phyloP scores from a whole-genome alignment of 805 yeast species.

The Cyberlindnera lachancei region DNA sequence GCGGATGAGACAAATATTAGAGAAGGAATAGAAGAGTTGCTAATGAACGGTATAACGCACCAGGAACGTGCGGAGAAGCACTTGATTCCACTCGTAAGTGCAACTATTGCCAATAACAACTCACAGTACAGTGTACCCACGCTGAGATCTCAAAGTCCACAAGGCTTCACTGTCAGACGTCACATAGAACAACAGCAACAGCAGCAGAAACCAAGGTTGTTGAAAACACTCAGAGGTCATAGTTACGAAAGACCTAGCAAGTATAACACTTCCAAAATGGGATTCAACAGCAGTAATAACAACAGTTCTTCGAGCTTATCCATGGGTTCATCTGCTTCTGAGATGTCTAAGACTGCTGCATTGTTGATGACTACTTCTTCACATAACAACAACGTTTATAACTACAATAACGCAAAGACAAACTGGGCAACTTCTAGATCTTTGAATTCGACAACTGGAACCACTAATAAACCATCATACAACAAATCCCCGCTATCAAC shows the following conservation, averaged over 20 bases:
- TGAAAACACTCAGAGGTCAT: too few relatives aligned
- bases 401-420: too few relatives aligned
- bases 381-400: not conserved
- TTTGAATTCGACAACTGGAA: too few relatives aligned
- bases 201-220: constrained; percentile 20
- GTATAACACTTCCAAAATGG: too few relatives aligned
- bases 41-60: constrained; percentile 27
- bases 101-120: too few relatives aligned
- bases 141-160: constrained; percentile 17
- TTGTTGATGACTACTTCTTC: constrained; percentile 5
- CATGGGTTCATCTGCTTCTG: not conserved
- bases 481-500: too few relatives aligned
- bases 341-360: constrained; percentile 24
- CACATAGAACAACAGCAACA: constrained; percentile 16
- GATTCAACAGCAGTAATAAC: too few relatives aligned
- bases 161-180: constrained; percentile 19
- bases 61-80: constrained; percentile 24
- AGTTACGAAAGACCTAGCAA: too few relatives aligned
- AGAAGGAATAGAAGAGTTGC: constrained; percentile 21
- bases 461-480: too few relatives aligned
- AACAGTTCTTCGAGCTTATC: too few relatives aligned
- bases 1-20: constrained; percentile 38
- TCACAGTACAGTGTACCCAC: constrained; percentile 21
- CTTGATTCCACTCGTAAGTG: not conserved
- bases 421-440: constrained; percentile 20